phyloP scores from a whole-genome alignment of 805 yeast genomes.

The Scheffersomyces coipomensis region DNA sequence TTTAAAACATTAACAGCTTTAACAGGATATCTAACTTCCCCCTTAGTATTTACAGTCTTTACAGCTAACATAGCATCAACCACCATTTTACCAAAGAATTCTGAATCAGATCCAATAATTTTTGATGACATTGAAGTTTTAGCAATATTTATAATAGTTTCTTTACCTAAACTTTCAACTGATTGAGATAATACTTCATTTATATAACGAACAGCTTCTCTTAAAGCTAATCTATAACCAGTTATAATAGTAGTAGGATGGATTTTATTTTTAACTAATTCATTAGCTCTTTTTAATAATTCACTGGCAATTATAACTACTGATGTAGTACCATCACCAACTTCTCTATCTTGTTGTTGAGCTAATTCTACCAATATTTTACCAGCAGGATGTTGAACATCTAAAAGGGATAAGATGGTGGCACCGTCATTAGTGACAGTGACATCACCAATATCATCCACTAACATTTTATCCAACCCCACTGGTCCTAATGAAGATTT shows the following conservation, averaged over 20 bases:
- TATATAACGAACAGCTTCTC: conserved; percentile 86
- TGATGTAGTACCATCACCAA: conserved; percentile 97
- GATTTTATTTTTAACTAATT: conserved; percentile 85
- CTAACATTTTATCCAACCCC: conserved; percentile 97
- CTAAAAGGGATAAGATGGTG: conserved; percentile 83
- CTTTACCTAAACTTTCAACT: conserved; percentile 78
- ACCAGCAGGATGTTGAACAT: conserved; percentile 99
- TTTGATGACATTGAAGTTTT: conserved; percentile 96
- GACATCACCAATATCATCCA: conserved; percentile 98
- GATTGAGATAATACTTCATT: conserved; percentile 79
- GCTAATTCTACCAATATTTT: conserved; percentile 95
- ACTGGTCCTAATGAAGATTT: conserved; percentile 97
- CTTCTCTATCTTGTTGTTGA: conserved; percentile 98
- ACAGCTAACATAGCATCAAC: conserved; percentile 96
- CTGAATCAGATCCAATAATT: conserved; percentile 91
- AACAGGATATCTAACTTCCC: conserved; percentile 90
- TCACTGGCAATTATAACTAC: conserved; percentile 96
- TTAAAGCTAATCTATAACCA: conserved; percentile 90
- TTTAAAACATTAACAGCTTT: conserved; percentile 95
- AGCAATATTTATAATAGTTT: conserved; percentile 85
- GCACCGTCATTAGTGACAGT: conserved; percentile 99
- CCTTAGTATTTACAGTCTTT: conserved; percentile 82
- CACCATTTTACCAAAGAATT: conserved; percentile 84
- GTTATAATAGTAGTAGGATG: conserved; percentile 98
- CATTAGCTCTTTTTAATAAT: conserved; percentile 87